phyloP scores from a whole-genome alignment of 768 basidiomycete genomes.

The Phaffia tasmanica region DNA sequence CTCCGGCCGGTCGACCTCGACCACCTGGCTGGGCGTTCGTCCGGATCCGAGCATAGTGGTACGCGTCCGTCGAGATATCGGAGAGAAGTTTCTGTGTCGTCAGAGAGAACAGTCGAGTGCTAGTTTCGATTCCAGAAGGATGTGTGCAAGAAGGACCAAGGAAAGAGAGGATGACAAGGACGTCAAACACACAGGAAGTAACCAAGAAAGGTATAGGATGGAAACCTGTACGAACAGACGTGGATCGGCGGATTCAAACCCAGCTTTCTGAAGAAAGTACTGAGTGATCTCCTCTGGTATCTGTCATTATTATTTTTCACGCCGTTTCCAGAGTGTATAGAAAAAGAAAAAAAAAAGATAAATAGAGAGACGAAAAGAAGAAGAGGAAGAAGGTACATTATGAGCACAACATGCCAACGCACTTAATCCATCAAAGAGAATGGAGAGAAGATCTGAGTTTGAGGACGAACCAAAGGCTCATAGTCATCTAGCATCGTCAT shows the following conservation, averaged over 20 bases:
- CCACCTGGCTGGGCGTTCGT: constrained; percentile 66
- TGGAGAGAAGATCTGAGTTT: not conserved
- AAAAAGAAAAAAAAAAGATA: not conserved
- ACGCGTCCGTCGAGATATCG: constrained; percentile 91
- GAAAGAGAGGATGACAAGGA: not conserved
- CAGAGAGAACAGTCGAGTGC: constrained; percentile 85
- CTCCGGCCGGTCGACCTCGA: constrained; percentile 39
- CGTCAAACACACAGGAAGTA: not conserved
- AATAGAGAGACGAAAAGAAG: not conserved
- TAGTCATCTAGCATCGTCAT: constrained; percentile 94
- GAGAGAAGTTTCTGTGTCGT: constrained; percentile 97
- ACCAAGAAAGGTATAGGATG: not conserved
- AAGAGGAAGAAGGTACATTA: not conserved
- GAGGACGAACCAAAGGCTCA: constrained; percentile 65
- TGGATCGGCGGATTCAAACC: constrained; percentile 90
- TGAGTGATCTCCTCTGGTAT: constrained; percentile 97
- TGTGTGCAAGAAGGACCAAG: not conserved
- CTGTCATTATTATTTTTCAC: constrained; percentile 44
- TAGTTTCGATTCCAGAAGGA: constrained; percentile 34
- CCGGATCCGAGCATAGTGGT: constrained; percentile 91
- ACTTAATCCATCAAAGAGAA: not conserved
- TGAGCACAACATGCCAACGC: not conserved
- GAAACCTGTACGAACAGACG: constrained; percentile 54
- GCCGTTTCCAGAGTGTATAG: not conserved
- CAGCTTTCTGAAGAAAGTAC: constrained; percentile 89